phyloP scores from a whole-genome alignment of 2,329 filamentous ascomycete genomes.

The Venturiaceae sp. region DNA sequence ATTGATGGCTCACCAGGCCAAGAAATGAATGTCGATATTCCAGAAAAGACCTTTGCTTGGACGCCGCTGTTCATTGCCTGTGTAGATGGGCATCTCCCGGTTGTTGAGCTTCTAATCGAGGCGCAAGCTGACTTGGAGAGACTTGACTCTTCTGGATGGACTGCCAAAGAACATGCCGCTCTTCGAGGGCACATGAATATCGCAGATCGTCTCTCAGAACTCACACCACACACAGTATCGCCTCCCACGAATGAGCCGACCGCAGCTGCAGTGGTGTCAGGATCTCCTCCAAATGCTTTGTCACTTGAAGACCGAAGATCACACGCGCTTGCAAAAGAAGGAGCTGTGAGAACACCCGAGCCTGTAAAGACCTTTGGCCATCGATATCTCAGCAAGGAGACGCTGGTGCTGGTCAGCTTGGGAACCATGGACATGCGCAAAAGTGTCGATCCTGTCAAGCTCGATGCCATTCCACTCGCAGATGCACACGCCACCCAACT shows the following conservation, averaged over 20 bases:
- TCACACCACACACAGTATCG: conserved; percentile 32
- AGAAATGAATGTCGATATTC: conserved; percentile 64
- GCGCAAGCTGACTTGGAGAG: conserved; percentile 68
- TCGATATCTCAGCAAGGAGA: conserved; percentile 81
- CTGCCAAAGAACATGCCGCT: conserved; percentile 83
- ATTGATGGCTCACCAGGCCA: conserved; percentile 60
- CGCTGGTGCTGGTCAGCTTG: conserved; percentile 83
- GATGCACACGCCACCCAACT: conserved; percentile 88
- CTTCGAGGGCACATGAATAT: conserved; percentile 81
- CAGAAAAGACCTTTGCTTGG: conserved; percentile 83
- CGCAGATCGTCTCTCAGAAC: conserved; percentile 55
- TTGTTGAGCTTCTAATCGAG: conserved; percentile 68
- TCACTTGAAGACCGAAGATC: conserved; percentile 44
- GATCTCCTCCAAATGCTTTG: conserved; percentile 41
- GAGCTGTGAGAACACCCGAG: conserved; percentile 48
- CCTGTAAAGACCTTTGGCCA: conserved; percentile 94
- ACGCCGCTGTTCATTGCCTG: conserved; percentile 90
- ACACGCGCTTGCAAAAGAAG: conserved; percentile 27
- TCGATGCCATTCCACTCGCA: conserved; percentile 79
- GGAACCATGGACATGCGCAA: conserved; percentile 94
- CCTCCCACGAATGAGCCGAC: conserved; percentile 13
- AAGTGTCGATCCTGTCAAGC: conserved; percentile 65
- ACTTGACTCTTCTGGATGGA: conserved; percentile 85
- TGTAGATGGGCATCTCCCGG: conserved; percentile 71
- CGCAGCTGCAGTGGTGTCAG: conserved; percentile 20